Evolutionary conservation across 2,329 filamentous ascomycete genomes (phyloP), one percentile per base, ranked within the genome.

Genomic region (Xylariales sp.): DNA sequence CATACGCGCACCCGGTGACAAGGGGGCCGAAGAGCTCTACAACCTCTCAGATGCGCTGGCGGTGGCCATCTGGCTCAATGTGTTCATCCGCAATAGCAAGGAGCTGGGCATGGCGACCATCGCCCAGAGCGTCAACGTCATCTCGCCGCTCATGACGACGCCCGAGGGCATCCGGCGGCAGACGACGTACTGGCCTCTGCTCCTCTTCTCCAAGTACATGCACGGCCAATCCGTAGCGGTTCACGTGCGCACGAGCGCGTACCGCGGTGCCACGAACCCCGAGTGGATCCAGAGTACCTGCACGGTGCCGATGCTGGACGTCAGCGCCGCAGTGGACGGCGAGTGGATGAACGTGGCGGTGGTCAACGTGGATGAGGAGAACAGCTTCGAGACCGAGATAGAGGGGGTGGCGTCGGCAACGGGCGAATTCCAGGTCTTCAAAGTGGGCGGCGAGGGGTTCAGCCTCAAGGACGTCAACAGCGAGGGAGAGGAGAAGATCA

Each of bases 81-180:
- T 85, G 16, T 88, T 90, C 48, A 64, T 89, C 27, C 78, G 85
- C 2, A 83, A 90, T 62, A 74, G 78, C 49, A 74, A 72, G 50
- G 70, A 83, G 59, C 61, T 90, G 25, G 83, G 81, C 51, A 89
- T 89, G 84, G 83, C 84, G 24, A 88, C 84, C 54, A 83, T 90
- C 40, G 85, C 85, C 2, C 85, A 89, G 60, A 79, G 71, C 34
- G 82, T 89, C 46, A 89, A 90, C 55, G 85, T 89, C 41, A 88
- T 89, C 50, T 79, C 76, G 1, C 85, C 85, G 2, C 67, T 89
- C 10, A 86, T 88, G 81, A 89, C 85, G 1, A 81, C 69, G 3
- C 65, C 69, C 37, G 61, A 69, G 0, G 83, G 83, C 1, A 60
- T 88, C 32, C 57, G 80, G 33, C 82, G 81, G 64, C 85, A 89